phyloP scores from a whole-genome alignment of 768 basidiomycete species.

The Boletellus ananas region DNA sequence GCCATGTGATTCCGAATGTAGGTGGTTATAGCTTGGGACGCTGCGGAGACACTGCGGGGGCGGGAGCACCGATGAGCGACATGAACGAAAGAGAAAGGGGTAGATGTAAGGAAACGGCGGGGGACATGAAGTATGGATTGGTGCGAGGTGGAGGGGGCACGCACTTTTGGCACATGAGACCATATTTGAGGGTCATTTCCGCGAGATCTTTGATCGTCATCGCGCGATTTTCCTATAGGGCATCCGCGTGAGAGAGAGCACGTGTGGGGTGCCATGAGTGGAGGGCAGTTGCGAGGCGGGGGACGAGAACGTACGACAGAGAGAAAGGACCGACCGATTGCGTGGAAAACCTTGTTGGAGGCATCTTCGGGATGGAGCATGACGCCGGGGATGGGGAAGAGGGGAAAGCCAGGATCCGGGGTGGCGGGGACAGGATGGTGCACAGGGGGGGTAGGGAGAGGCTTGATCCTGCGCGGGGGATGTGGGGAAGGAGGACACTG shows the following conservation, averaged over 20 bases:
- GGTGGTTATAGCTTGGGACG: slow-evolving; percentile 79
- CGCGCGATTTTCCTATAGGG: slow-evolving; percentile 65
- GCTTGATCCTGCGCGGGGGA: slow-evolving; percentile 32
- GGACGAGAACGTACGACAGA: slow-evolving; percentile 55
- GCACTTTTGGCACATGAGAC: slow-evolving; percentile 74
- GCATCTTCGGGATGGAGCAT: slow-evolving; percentile 75
- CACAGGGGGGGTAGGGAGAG: slow-evolving; percentile 24
- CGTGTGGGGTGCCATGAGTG: slow-evolving; percentile 17
- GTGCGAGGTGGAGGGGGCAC: slow-evolving; percentile 25
- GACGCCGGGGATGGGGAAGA: slow-evolving; percentile 61
- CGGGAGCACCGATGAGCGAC: slow-evolving; percentile 7
- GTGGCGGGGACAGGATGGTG: slow-evolving; percentile 17
- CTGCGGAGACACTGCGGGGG: slow-evolving; percentile 60
- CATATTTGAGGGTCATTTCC: slow-evolving; percentile 60
- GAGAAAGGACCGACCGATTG: slow-evolving; percentile 68
- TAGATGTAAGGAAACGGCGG: slow-evolving; percentile 1
- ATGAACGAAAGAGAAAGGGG: slow-evolving; percentile 10
- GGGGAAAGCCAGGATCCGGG: slow-evolving; percentile 26
- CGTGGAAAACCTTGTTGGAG: slow-evolving; percentile 65
- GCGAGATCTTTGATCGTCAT: slow-evolving; percentile 87
- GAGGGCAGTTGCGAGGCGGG: slow-evolving; percentile 4
- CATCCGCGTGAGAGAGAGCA: slow-evolving; percentile 8
- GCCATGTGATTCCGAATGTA: slow-evolving; percentile 71
- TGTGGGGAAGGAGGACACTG: slow-evolving; percentile 40
- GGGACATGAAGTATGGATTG: slow-evolving; percentile 3